Conservation (phyloP, 78 protist species). For the Dictyostelium brefeldianum region DNA sequence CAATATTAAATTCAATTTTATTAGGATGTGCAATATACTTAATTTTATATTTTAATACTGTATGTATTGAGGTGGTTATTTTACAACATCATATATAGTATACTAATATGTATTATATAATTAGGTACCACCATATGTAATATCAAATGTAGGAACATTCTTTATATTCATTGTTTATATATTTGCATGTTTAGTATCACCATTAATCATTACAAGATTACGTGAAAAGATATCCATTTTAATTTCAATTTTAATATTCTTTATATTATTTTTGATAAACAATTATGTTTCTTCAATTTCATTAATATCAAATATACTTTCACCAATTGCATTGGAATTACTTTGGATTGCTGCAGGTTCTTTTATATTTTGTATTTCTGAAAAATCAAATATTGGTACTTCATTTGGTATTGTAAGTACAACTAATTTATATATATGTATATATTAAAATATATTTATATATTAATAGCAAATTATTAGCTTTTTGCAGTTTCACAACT, state of each 20-base stretch:
- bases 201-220: neutral
- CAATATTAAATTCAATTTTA: neutral
- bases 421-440: neutral
- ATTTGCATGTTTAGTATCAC: neutral
- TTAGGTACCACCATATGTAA: neutral
- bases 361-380: neutral
- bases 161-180: neutral
- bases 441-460: neutral
- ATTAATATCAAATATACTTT: neutral
- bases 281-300: neutral
- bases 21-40: neutral
- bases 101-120: no score
- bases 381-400: neutral
- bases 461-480: neutral
- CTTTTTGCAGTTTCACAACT: neutral
- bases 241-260: neutral
- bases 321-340: neutral
- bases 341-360: neutral
- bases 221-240: neutral
- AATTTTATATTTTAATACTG: neutral
- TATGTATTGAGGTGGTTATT: neutral
- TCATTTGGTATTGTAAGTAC: conserved; percentile 2
- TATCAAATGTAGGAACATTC: neutral
- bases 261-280: neutral
- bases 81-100: no score